Conservation (phyloP, 2,329 filamentous ascomycete genomes). For the Fusarium multiceps region DNA sequence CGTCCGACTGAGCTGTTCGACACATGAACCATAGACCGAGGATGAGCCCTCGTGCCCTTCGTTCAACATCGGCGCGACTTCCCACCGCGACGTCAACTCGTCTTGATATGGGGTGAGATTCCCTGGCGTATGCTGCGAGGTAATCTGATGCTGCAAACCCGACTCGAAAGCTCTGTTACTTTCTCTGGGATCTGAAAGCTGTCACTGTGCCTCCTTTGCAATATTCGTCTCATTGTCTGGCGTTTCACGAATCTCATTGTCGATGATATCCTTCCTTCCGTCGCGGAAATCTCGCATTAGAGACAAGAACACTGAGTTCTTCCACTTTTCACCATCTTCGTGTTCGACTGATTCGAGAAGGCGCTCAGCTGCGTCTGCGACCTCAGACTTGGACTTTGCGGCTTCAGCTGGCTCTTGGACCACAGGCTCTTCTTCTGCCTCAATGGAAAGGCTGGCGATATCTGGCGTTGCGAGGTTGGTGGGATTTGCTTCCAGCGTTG, state of each 20-base stretch:
- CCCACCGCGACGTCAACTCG: conserved; percentile 33
- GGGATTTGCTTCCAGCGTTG: conserved; percentile 8
- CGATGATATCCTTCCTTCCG: conserved; percentile 57
- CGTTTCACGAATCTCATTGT: conserved; percentile 54
- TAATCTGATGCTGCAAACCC: not conserved
- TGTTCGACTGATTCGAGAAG: conserved; percentile 58
- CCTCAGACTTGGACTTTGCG: conserved; percentile 50
- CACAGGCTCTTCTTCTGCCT: conserved; percentile 28
- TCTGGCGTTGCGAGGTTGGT: conserved; percentile 48
- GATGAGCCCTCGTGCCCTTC: not conserved
- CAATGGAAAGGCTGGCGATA: conserved; percentile 49
- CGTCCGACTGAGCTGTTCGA: conserved; percentile 40
- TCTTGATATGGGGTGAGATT: conserved; percentile 25
- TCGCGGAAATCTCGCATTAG: conserved; percentile 60
- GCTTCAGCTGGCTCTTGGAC: conserved; percentile 29
- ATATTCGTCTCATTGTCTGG: conserved; percentile 25
- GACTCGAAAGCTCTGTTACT: not conserved
- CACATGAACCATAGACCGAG: conserved; percentile 34
- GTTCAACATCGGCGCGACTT: conserved; percentile 3
- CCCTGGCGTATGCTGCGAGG: not conserved
- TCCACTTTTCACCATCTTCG: conserved; percentile 59
- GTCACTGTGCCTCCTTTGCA: conserved; percentile 34
- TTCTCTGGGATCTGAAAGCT: not conserved
- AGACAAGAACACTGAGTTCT: conserved; percentile 58
- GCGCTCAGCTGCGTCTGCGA: conserved; percentile 57